These are phyloP conservation scores for Wilcoxina mikolae DNA, from an alignment of 495 filamentous ascomycete genomes.

Conservation along the genomic window DNA sequence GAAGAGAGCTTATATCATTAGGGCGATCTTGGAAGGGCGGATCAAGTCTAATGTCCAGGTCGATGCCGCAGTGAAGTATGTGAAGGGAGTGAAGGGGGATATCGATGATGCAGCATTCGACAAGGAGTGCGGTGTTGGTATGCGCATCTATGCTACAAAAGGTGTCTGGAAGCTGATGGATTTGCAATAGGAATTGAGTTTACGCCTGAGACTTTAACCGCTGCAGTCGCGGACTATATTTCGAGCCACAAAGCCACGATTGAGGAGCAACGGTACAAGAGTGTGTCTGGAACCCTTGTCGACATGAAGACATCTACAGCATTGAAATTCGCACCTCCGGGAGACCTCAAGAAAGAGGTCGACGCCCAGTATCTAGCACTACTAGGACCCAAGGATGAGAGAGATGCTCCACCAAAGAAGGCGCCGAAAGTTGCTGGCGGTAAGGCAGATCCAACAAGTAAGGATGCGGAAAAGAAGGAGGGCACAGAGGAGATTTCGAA, in stretches of 20 bases:
- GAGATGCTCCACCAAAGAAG: constrained; percentile 27
- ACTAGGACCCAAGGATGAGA: constrained; percentile 26
- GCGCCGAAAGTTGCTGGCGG: constrained; percentile 10
- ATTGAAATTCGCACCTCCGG: constrained; percentile 25
- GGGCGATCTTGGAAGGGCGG: constrained; percentile 17
- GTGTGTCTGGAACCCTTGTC: constrained; percentile 14
- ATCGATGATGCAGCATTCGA: constrained; percentile 20
- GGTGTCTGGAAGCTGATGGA: neutral
- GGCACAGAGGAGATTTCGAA: constrained; percentile 18
- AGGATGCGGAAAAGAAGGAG: constrained; percentile 12
- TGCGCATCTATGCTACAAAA: neutral
- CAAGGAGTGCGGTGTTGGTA: constrained; percentile 26
- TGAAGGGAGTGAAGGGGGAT: constrained; percentile 7
- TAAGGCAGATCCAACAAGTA: neutral
- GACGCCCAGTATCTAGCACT: constrained; percentile 19
- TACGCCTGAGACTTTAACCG: constrained; percentile 11
- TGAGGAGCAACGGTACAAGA: constrained; percentile 23
- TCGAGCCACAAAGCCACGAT: constrained; percentile 14
- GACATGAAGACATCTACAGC: constrained; percentile 20
- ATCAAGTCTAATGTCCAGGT: constrained; percentile 25
- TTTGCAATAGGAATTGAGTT: constrained; percentile 22
- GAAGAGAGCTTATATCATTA: constrained; percentile 22
- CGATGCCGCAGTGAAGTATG: constrained; percentile 22
- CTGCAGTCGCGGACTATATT: constrained; percentile 16
- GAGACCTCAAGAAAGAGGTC: constrained; percentile 24